These are phyloP conservation scores for Talaromyces piceae DNA, from an alignment of 2,329 filamentous ascomycete genomes.

Conservation along the genomic window DNA sequence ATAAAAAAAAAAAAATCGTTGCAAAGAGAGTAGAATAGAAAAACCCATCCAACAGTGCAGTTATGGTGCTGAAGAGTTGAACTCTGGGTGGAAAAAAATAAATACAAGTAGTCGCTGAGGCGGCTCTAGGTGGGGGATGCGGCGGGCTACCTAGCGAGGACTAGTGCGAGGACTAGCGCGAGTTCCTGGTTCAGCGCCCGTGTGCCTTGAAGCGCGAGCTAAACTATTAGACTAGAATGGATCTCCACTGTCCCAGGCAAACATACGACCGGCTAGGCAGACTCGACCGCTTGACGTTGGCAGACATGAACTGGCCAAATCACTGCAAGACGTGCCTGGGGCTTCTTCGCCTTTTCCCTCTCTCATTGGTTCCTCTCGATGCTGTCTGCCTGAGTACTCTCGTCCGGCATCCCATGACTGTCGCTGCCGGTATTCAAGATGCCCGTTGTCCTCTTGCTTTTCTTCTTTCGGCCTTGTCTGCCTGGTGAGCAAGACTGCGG, in stretches of 20 bases:
- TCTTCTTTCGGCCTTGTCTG: not conserved
- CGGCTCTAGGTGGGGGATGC: too few relatives aligned
- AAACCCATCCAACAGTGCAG: too few relatives aligned
- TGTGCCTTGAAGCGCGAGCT: not conserved
- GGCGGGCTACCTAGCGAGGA: too few relatives aligned
- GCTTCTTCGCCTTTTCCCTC: not conserved
- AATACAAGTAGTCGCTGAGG: too few relatives aligned
- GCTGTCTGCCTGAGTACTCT: not conserved
- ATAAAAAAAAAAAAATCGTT: too few relatives aligned
- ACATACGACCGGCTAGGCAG: not conserved
- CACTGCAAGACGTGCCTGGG: not conserved
- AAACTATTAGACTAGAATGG: too few relatives aligned
- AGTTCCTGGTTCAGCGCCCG: not conserved
- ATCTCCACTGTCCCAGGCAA: not conserved
- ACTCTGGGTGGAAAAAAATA: too few relatives aligned
- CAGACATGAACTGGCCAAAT: not conserved
- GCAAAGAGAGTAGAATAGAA: too few relatives aligned
- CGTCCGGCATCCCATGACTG: not conserved
- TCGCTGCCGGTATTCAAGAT: not conserved
- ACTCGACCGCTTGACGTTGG: not conserved
- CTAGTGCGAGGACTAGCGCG: not conserved
- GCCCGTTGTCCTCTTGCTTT: not conserved
- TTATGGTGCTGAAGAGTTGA: too few relatives aligned
- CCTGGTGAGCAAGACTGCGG: not conserved
- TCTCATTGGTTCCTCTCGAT: not conserved